Percentiles rank a stretch among this genome's conserved stretches.
phyloP scores from a whole-genome alignment of 257 asterid species.

The Ophiorrhiza pumila region DNA sequence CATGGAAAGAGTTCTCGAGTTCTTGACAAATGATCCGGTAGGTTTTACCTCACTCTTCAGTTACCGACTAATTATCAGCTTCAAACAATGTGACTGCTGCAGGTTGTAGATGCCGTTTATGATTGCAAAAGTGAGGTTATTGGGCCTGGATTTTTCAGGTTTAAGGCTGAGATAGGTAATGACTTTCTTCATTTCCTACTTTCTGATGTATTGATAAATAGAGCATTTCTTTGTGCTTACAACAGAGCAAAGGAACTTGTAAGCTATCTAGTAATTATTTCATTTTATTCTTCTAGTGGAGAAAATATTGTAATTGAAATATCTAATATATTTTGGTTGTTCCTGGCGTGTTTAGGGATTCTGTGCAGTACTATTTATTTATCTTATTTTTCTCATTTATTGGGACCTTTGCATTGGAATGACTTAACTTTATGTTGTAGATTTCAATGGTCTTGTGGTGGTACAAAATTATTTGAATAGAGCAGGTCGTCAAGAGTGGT shows the following conservation, averaged over 20 bases:
- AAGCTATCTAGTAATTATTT: neutral
- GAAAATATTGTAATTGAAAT: neutral
- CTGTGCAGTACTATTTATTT: neutral
- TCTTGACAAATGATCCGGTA: slow-evolving; percentile 85
- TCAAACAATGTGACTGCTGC: slow-evolving; percentile 22
- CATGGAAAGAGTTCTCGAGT: slow-evolving; percentile 79
- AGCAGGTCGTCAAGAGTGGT: slow-evolving; percentile 96
- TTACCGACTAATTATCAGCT: slow-evolving; percentile 15
- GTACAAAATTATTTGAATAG: slow-evolving; percentile 83
- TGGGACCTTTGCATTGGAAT: slow-evolving; percentile 11
- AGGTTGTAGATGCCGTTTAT: slow-evolving; percentile 91
- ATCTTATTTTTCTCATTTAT: neutral
- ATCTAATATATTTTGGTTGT: neutral
- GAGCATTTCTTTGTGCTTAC: neutral
- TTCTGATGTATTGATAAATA: neutral
- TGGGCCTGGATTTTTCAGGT: slow-evolving; percentile 97
- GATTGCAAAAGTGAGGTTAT: slow-evolving; percentile 99
- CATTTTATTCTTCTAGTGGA: neutral
- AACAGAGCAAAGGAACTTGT: neutral
- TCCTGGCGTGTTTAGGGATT: neutral
- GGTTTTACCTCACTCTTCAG: slow-evolving; percentile 19
- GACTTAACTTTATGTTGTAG: slow-evolving; percentile 39
- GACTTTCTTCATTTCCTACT: neutral
- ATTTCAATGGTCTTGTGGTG: slow-evolving; percentile 88
- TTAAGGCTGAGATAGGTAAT: slow-evolving; percentile 98